phyloP scores from a whole-genome alignment of 75 land plant genomes.

The Azolla pinnata region DNA sequence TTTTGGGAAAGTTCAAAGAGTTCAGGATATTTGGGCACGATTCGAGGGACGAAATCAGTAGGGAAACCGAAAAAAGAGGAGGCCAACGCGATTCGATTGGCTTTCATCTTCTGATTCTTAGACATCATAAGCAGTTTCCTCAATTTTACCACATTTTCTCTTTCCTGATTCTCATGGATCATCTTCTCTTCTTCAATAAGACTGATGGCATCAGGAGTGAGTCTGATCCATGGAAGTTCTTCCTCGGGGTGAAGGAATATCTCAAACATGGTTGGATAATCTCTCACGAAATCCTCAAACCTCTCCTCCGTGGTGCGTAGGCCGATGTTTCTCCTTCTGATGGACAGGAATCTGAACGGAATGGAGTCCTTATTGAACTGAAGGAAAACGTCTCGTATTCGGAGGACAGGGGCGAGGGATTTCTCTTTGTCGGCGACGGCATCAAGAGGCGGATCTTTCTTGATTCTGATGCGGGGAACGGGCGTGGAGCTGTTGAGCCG shows the following conservation, averaged over 20 bases:
- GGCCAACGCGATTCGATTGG: slow-evolving; percentile 24
- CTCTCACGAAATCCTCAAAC: slow-evolving; percentile 36
- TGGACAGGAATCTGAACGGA: slow-evolving; percentile 26
- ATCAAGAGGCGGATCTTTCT: slow-evolving; percentile 54
- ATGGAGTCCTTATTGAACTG: slow-evolving; percentile 30
- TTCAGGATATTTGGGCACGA: slow-evolving; percentile 58
- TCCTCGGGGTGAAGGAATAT: slow-evolving; percentile 24
- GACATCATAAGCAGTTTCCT: slow-evolving; percentile 55
- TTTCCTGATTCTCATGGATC: slow-evolving; percentile 17
- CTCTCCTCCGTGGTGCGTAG: slow-evolving; percentile 35
- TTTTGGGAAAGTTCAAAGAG: slow-evolving; percentile 34
- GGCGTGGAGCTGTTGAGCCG: neutral
- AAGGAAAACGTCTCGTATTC: slow-evolving; percentile 42
- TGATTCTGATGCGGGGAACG: neutral
- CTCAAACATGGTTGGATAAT: slow-evolving; percentile 37
- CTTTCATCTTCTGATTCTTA: slow-evolving; percentile 23
- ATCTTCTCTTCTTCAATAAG: slow-evolving; percentile 41
- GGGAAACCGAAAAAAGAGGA: slow-evolving; percentile 62
- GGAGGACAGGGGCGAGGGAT: slow-evolving; percentile 28
- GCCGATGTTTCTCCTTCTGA: slow-evolving; percentile 10
- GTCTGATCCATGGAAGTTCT: slow-evolving; percentile 30
- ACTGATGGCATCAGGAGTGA: slow-evolving; percentile 30
- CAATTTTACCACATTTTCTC: slow-evolving; percentile 35
- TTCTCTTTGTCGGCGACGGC: slow-evolving; percentile 54
- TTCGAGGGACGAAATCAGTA: slow-evolving; percentile 18